Evolutionary conservation across 2,329 filamentous ascomycete species (phyloP).

Genomic region (Chaetomium sp.): DNA sequence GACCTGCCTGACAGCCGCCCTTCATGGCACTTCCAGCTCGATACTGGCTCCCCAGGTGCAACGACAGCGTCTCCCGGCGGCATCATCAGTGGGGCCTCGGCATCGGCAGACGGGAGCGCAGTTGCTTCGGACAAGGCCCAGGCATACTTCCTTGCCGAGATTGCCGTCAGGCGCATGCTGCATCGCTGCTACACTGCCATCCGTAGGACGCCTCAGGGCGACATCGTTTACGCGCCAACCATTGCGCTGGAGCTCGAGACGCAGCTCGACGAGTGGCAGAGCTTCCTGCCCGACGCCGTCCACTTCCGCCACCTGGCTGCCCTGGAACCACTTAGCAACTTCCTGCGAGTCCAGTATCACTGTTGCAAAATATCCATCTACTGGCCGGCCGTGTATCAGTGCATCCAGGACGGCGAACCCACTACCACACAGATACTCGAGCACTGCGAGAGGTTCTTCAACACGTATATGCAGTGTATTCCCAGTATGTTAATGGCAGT

Average conservation of each 20-base stretch:
- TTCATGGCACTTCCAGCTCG: slow-evolving; percentile 3
- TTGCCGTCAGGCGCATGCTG: slow-evolving; percentile 3
- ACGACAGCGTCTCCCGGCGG: slow-evolving; percentile 2
- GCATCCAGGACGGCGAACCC: slow-evolving; percentile 1
- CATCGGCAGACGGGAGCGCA: not conserved
- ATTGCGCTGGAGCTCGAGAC: slow-evolving; percentile 5
- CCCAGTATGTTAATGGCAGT: slow-evolving; percentile 2
- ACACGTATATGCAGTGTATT: not conserved
- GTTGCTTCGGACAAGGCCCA: not conserved
- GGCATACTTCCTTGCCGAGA: slow-evolving; percentile 5
- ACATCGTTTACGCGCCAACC: slow-evolving; percentile 2
- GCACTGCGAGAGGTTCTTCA: slow-evolving; percentile 3
- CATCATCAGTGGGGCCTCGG: not conserved
- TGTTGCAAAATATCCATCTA: slow-evolving; percentile 4
- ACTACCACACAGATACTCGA: slow-evolving; percentile 3
- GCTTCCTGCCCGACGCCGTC: not conserved
- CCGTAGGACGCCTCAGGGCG: slow-evolving; percentile 3
- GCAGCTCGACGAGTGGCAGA: slow-evolving; percentile 5
- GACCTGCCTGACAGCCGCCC: slow-evolving; percentile 1
- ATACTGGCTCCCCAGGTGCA: not conserved
- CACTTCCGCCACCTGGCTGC: slow-evolving; percentile 1
- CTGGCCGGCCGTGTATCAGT: slow-evolving; percentile 5
- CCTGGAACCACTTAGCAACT: slow-evolving; percentile 1
- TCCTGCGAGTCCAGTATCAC: slow-evolving; percentile 2
- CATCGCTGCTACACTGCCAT: slow-evolving; percentile 7